These are phyloP conservation scores for Fraxinus latifolia DNA, from an alignment of 305 asterid species.

Conservation along the genomic window DNA sequence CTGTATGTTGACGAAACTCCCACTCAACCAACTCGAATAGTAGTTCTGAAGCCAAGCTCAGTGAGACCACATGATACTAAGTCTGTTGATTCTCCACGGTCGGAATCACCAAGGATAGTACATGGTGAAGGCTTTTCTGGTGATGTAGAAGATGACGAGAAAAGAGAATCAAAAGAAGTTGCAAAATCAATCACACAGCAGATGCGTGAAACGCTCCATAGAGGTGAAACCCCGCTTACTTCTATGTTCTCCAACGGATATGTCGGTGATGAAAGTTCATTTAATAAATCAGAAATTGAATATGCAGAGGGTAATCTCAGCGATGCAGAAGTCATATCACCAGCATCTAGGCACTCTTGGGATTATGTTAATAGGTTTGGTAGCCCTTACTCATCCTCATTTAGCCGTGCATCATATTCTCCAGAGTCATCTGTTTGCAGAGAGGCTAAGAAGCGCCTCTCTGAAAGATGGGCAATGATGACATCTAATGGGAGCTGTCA, in stretches of 20 bases:
- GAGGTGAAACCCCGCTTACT: conserved; percentile 47
- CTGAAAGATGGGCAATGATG: conserved; percentile 59
- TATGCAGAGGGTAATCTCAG: conserved; percentile 42
- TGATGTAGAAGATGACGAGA: conserved; percentile 56
- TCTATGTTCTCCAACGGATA: conserved; percentile 49
- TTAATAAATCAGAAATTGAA: conserved; percentile 47
- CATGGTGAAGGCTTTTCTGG: conserved; percentile 42
- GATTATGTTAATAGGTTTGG: conserved; percentile 47
- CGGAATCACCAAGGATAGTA: conserved; percentile 45
- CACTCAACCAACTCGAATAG: conserved; percentile 83
- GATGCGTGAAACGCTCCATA: conserved; percentile 21
- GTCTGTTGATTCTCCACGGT: conserved; percentile 51
- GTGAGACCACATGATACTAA: conserved; percentile 46
- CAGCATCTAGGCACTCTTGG: conserved; percentile 48
- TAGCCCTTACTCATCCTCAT: conserved; percentile 48
- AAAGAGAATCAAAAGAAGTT: conserved; percentile 69
- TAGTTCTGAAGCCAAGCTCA: conserved; percentile 84
- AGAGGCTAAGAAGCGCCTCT: conserved; percentile 58
- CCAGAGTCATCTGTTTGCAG: conserved; percentile 56
- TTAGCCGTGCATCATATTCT: conserved; percentile 53
- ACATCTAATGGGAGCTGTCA: conserved; percentile 40
- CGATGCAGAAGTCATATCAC: conserved; percentile 51
- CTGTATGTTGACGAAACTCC: conserved; percentile 48
- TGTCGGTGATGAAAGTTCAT: conserved; percentile 51
- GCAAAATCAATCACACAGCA: conserved; percentile 65